Percentiles rank a stretch among this genome's conserved stretches.
Evolutionary conservation across 2,329 filamentous ascomycete genomes (phyloP).

Genomic region (Botryosphaeria agaves): DNA sequence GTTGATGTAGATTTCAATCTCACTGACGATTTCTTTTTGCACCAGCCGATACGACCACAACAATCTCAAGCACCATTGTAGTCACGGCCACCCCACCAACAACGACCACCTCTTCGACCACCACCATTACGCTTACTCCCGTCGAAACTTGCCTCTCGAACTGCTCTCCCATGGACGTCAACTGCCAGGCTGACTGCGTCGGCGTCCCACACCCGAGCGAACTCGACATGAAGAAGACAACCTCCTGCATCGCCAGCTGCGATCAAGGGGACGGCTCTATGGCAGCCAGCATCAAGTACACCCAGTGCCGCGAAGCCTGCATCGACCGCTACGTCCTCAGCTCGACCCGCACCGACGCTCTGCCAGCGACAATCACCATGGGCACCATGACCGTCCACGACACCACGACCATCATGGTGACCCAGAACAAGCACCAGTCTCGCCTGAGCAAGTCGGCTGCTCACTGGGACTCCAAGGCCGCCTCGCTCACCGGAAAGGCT

Average conservation of each 20-base stretch:
- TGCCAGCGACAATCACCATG: too few relatives aligned
- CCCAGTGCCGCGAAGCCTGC: constrained; percentile 31
- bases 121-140: constrained; percentile 13
- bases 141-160: constrained; percentile 14
- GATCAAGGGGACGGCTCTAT: constrained; percentile 33
- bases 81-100: too few relatives aligned
- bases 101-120: too few relatives aligned
- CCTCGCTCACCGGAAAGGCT: constrained; percentile 2
- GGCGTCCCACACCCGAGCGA: constrained; percentile 33
- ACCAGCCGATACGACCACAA: too few relatives aligned
- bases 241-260: constrained; percentile 32
- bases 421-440: constrained; percentile 4
- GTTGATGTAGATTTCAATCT: too few relatives aligned
- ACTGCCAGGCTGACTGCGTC: constrained; percentile 34
- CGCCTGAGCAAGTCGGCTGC: too few relatives aligned
- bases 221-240: constrained; percentile 32
- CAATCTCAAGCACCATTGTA: too few relatives aligned
- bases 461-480: too few relatives aligned
- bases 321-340: constrained; percentile 27
- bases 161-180: constrained; percentile 27
- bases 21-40: too few relatives aligned
- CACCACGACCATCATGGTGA: constrained; percentile 23
- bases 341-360: too few relatives aligned
- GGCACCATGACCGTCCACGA: too few relatives aligned
- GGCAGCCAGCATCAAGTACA: constrained; percentile 26